phyloP scores from a whole-genome alignment of 176 grass and related monocot species.

The Pharus latifolius region DNA sequence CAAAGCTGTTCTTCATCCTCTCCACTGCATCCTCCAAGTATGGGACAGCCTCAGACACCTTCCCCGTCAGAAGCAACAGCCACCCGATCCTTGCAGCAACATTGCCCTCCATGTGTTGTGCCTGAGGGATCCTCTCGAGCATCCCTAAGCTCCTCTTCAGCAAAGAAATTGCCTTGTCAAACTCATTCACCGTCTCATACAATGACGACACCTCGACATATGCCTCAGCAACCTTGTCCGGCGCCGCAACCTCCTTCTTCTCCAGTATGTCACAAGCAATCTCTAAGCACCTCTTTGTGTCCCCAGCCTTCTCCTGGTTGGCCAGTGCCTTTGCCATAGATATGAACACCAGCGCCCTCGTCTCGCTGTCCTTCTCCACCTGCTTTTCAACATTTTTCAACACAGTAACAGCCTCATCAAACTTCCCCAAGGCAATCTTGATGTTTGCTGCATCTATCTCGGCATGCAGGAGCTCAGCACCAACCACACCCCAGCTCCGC shows the following conservation, averaged over 20 bases:
- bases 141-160: constrained; percentile 71
- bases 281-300: constrained; percentile 71
- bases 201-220: constrained; percentile 53
- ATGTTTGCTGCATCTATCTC: constrained; percentile 78
- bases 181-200: constrained; percentile 69
- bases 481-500: constrained; percentile 60
- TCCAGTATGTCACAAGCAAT: constrained; percentile 54
- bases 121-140: constrained; percentile 78
- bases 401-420: constrained; percentile 52
- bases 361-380: constrained; percentile 48
- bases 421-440: constrained; percentile 74
- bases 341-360: constrained; percentile 64
- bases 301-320: constrained; percentile 47
- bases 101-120: constrained; percentile 84
- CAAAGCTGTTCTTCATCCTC: constrained; percentile 86
- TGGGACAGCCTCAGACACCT: constrained; percentile 49
- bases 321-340: constrained; percentile 78
- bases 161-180: constrained; percentile 67
- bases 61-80: constrained; percentile 76
- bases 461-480: constrained; percentile 48
- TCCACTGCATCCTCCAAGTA: constrained; percentile 72
- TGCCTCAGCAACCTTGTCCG: constrained; percentile 51
- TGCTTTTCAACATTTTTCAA: constrained; percentile 35
- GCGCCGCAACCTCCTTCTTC: constrained; percentile 43
- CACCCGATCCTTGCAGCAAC: constrained; percentile 65